Percentiles rank a stretch among this genome's conserved stretches.
These are phyloP conservation scores for Quercus alba DNA, from an alignment of 306 rosid species.

Conservation along the genomic window DNA sequence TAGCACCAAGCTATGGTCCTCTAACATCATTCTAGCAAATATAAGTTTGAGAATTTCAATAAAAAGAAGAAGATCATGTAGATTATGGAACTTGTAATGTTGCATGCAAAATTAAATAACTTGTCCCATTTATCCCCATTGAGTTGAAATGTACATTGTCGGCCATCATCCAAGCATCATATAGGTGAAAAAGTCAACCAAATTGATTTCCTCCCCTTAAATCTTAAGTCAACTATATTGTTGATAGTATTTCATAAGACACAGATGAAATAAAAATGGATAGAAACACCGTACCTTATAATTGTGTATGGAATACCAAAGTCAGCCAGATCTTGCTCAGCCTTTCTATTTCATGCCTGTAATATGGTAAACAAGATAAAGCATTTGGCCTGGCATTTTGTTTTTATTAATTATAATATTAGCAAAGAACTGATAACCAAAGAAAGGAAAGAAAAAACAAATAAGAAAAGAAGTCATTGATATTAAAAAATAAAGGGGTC, in stretches of 20 bases:
- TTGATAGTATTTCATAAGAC: background rate
- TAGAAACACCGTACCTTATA: constrained; percentile 52
- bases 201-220: too few relatives aligned
- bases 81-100: too few relatives aligned
- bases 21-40: too few relatives aligned
- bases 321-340: constrained; percentile 86
- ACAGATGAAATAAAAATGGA: background rate
- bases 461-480: background rate
- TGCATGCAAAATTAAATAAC: too few relatives aligned
- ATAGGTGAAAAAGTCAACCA: background rate
- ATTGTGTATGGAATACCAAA: constrained; percentile 87
- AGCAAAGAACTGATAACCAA: background rate
- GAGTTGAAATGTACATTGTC: background rate
- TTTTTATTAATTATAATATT: background rate
- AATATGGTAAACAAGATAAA: too few relatives aligned
- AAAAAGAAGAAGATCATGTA: too few relatives aligned
- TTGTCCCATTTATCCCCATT: too few relatives aligned
- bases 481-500: too few relatives aligned
- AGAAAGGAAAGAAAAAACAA: background rate
- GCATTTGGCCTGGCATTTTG: too few relatives aligned
- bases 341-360: constrained; percentile 93
- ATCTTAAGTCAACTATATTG: background rate
- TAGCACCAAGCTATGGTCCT: too few relatives aligned
- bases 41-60: too few relatives aligned
- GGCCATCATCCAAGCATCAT: background rate